Evolutionary conservation across 768 basidiomycete genomes (phyloP), one percentile per base, ranked within the genome.

Genomic region (Lanmaoa rubissima): DNA sequence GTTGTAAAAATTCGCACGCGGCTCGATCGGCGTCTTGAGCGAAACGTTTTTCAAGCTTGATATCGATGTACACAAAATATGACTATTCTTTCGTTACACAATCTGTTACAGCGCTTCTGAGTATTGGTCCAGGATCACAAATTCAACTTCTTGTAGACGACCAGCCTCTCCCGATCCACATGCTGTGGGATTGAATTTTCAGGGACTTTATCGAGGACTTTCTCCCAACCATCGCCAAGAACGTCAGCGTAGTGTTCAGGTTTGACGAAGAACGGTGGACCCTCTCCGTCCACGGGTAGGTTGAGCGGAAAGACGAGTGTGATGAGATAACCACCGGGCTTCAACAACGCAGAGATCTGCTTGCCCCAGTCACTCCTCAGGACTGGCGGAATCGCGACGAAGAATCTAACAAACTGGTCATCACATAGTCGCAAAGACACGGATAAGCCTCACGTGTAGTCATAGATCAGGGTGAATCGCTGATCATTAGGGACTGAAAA

Each of bases 351-450:
- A 2, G 74, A 70, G 71, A 90, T 85, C 61, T 85, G 76, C 14
- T 64, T 60, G 1, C 80, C 88, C 87, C 87, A 89, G 17, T 77
- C 77, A 3, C 60, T 43, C 12, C 88, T 78, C 38, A 68, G 73
- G 3, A 70, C 55, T 0, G 85, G 87, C 0, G 82, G 82, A 21
- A 91, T 82, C 2, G 89, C 88, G 42, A 85, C 85, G 67, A 91
- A 90, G 73, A 90, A 56, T 19, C 64, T 68, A 36, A 39, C 17
- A 28, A 46, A 17, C 17, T n/a, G 19, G 41, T 46, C 32, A 19
- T 36, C 14, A 21, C 5, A 38, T 9, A 19, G 14, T 34, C 7
- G 21, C 12, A 31, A 19, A 47, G 39, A 28, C 9, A 48, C 0
- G 6, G 28, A 43, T 7, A n/a, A 36, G 16, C 40, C 46, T 40